Percentiles rank a stretch among this genome's conserved stretches.
phyloP scores from a whole-genome alignment of 345 rosid species.

The Sisymbrium irio region DNA sequence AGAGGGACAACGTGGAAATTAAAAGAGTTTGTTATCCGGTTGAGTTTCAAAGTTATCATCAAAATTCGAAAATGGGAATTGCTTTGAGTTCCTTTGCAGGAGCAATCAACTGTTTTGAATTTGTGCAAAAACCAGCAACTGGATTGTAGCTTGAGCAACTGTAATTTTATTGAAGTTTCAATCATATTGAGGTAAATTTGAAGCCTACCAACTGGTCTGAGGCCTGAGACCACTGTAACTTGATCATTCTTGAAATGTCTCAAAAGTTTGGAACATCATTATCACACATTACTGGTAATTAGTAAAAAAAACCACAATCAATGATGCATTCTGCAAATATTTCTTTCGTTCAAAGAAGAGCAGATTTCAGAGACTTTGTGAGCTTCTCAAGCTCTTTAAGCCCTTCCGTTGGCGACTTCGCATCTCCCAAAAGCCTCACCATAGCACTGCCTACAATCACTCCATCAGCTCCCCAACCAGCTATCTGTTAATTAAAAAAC shows the following conservation, averaged over 20 bases:
- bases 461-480: constrained; percentile 88
- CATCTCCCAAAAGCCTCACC: constrained; percentile 70
- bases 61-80: neutral
- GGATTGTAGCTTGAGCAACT: neutral
- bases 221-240: neutral
- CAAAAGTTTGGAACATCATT: constrained; percentile 17
- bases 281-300: neutral
- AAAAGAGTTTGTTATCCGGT: neutral
- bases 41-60: neutral
- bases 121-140: neutral
- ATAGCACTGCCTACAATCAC: constrained; percentile 88
- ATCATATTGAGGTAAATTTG: neutral
- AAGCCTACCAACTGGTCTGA: neutral
- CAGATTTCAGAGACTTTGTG: constrained; percentile 69
- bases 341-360: constrained; percentile 43
- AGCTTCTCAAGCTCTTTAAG: constrained; percentile 59
- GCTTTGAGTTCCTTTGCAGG: neutral
- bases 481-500: constrained; percentile 40
- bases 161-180: neutral
- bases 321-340: constrained; percentile 7
- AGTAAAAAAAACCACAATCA: constrained; percentile 12
- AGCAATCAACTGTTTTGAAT: neutral
- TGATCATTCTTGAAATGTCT: constrained; percentile 2
- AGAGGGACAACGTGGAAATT: neutral
- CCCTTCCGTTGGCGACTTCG: constrained; percentile 76